Conservation (phyloP, 495 filamentous ascomycete genomes). For the Corynascus novoguineensis region DNA sequence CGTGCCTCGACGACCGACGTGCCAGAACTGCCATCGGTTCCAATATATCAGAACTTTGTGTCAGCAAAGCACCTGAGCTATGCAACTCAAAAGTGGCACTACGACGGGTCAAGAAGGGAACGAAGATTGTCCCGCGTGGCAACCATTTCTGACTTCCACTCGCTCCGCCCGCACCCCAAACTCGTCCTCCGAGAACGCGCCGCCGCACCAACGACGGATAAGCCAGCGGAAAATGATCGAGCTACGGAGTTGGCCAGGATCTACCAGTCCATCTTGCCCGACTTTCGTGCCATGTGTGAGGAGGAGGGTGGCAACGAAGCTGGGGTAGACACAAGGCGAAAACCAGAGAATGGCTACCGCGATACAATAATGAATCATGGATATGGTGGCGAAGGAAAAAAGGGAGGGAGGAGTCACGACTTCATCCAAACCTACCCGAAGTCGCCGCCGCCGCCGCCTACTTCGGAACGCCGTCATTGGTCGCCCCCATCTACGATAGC, state of each 20-base stretch:
- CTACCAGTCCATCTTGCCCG: conserved; percentile 21
- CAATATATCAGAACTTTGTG: conserved; percentile 17
- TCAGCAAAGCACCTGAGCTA: background rate
- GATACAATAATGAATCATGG: background rate
- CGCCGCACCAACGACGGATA: background rate
- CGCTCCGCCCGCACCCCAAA: background rate
- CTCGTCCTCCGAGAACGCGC: no score
- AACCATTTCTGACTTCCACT: background rate
- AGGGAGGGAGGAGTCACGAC: no score
- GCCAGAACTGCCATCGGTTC: conserved; percentile 17
- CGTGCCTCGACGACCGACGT: conserved; percentile 1
- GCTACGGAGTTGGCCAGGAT: conserved; percentile 16
- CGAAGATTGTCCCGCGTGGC: background rate
- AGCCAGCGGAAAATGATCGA: conserved; percentile 14
- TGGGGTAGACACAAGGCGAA: background rate
- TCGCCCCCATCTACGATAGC: background rate
- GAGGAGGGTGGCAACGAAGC: background rate
- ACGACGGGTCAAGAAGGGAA: background rate
- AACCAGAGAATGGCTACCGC: no score
- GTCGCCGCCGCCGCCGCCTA: background rate
- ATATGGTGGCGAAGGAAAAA: no score
- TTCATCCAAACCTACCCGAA: no score
- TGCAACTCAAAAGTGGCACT: background rate
- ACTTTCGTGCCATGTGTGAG: conserved; percentile 10
- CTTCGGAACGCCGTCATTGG: background rate